phyloP scores from a whole-genome alignment of 2,329 filamentous ascomycete genomes.

The Sphaerulina musiva region DNA sequence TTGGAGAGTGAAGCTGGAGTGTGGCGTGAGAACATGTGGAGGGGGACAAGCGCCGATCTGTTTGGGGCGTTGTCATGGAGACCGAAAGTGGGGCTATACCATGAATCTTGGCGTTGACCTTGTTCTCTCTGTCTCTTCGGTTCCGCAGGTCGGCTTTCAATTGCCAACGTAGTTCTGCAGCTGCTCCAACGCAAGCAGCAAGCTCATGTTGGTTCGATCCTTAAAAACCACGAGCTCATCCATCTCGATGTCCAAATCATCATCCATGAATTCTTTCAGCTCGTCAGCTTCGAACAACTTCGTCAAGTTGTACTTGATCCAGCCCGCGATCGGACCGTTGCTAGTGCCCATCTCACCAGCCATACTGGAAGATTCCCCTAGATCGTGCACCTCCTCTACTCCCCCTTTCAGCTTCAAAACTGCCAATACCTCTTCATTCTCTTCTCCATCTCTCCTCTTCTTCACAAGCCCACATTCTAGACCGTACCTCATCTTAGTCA shows the following conservation, averaged over 20 bases:
- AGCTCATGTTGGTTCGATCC: neutral
- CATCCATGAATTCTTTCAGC: neutral
- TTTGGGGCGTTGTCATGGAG: neutral
- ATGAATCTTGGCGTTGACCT: neutral
- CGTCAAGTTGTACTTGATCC: slow-evolving; percentile 1
- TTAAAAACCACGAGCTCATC: neutral
- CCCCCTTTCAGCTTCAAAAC: neutral
- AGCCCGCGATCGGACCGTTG: neutral
- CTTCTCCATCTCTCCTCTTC: neutral
- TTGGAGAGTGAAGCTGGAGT: neutral
- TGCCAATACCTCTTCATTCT: neutral
- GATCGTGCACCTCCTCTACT: neutral
- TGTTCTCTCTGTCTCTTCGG: neutral
- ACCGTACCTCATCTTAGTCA: slow-evolving; percentile 38
- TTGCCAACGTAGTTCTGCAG: slow-evolving; percentile 2
- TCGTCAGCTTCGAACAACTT: neutral
- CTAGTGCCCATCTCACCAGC: neutral
- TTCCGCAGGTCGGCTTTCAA: neutral
- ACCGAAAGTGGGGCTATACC: neutral
- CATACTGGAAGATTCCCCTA: neutral
- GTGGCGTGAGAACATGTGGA: neutral
- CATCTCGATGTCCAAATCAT: neutral
- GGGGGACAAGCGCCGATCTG: neutral
- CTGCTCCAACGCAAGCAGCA: neutral
- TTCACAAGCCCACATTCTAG: neutral